Evolutionary conservation across 2,329 filamentous ascomycete genomes (phyloP).

Genomic region (Neocucurbitaria cava): DNA sequence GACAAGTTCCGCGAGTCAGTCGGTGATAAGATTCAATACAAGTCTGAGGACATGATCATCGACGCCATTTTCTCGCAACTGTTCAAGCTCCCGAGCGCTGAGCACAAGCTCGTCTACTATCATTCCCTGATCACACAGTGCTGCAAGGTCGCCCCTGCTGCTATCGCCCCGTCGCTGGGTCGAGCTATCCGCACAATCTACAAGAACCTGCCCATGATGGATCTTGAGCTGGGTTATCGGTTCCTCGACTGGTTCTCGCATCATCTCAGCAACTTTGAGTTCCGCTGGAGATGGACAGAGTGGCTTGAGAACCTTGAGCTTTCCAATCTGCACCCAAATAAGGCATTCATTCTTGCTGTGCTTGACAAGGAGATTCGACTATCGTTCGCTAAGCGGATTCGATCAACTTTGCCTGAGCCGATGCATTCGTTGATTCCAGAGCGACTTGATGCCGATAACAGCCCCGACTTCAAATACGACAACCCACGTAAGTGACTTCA

Average conservation of each 20-base stretch:
- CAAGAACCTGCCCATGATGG: constrained; percentile 79
- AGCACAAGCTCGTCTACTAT: constrained; percentile 96
- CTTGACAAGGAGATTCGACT: constrained; percentile 96
- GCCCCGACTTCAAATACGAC: constrained; percentile 90
- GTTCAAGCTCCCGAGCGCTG: constrained; percentile 82
- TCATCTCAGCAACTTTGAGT: constrained; percentile 98
- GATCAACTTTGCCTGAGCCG: constrained; percentile 84
- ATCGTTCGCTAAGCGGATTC: constrained; percentile 95
- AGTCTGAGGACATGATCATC: constrained; percentile 96
- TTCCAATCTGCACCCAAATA: constrained; percentile 80
- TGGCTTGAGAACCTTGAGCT: constrained; percentile 87
- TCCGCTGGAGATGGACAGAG: constrained; percentile 99
- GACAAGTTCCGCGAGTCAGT: constrained; percentile 77
- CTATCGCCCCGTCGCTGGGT: constrained; percentile 93
- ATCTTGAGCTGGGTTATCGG: constrained; percentile 83
- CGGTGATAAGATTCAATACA: constrained; percentile 82
- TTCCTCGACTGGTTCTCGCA: constrained; percentile 99
- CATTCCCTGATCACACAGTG: constrained; percentile 93
- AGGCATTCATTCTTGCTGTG: constrained; percentile 89
- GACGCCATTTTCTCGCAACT: constrained; percentile 97
- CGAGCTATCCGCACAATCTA: constrained; percentile 93
- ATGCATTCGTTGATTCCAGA: constrained; percentile 83
- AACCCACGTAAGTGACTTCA: constrained; percentile 66
- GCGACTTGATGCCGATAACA: constrained; percentile 93
- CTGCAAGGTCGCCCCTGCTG: constrained; percentile 93